Evolutionary conservation across 2,329 filamentous ascomycete species (phyloP), one percentile per base, ranked within the genome.

Genomic region (Cadophora malorum): DNA sequence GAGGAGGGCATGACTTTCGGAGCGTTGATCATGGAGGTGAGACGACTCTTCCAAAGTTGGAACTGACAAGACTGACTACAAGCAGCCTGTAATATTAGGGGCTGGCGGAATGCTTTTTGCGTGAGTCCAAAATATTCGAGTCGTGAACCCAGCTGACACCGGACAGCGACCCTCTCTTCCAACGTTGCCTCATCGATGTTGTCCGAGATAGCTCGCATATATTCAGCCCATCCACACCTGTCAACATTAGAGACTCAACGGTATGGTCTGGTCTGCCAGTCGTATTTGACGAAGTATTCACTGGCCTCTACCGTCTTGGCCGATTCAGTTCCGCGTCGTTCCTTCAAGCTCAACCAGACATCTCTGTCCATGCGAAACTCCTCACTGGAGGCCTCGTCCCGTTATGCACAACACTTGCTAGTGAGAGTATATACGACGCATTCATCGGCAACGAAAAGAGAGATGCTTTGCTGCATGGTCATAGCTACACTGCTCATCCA

Each of bases 271-370:
- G 93, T 1, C 84, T 96, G 4, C 93, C 93, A 0, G 81, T 96
- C 49, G 83, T 96, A 72, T 93, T 93, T 71, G 93, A 97, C 76
- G 93, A 96, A 77, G 93, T 96, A 45, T 96, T 97, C 79, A 95
- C 92, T 0, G 93, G 93, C 1, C 82, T 96, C 4, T 94, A 94
- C 77, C 91, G 93, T 14, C 87, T 97, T 0, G 93, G 93, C 1
- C 86, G 89, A 49, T 88, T 90, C 75, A 89, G 86, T 0, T 84
- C 92, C 0, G 87, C 91, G 0, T 89, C 89, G 0, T 91, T 95
- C 78, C 84, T 96, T 3, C 82, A 83, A 5, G 80, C 88, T 0
- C 79, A 92, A 38, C 86, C 93, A 0, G 93, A 96, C 74, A 90
- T 96, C 58, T 89, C 89, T 0, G 90, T 94, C 0, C 90, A 96